These are phyloP conservation scores for Calonectria pteridis DNA, from an alignment of 2,329 filamentous ascomycete genomes.

Conservation along the genomic window DNA sequence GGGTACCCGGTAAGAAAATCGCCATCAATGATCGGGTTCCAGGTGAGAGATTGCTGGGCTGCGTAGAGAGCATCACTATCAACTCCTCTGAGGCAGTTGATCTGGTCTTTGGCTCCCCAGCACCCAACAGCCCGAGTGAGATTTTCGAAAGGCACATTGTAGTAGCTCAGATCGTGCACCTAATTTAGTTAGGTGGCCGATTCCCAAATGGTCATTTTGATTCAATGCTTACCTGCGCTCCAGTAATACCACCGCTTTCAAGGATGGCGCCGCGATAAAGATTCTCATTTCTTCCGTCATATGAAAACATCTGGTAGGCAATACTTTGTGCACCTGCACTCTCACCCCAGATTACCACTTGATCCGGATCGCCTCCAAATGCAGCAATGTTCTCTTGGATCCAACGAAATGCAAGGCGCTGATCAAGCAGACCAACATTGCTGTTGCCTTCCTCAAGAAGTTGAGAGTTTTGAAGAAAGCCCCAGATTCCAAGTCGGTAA, in stretches of 20 bases:
- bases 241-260: conserved; percentile 59
- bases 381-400: conserved; percentile 65
- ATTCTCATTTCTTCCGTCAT: conserved; percentile 66
- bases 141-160: conserved; percentile 44
- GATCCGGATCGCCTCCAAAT: conserved; percentile 62
- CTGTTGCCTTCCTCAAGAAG: conserved; percentile 57
- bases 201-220: background rate
- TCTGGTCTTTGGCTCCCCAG: conserved; percentile 49
- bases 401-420: conserved; percentile 63
- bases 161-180: conserved; percentile 44
- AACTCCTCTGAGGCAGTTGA: conserved; percentile 53
- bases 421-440: conserved; percentile 64
- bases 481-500: conserved; percentile 66
- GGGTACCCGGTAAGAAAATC: conserved; percentile 62
- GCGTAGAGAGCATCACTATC: conserved; percentile 49
- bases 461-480: conserved; percentile 63
- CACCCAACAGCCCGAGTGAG: conserved; percentile 46
- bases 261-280: conserved; percentile 67
- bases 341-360: conserved; percentile 64
- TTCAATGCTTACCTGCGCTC: conserved; percentile 32
- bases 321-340: conserved; percentile 57
- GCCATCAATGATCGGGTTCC: conserved; percentile 61
- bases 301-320: conserved; percentile 65
- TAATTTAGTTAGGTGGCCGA: background rate
- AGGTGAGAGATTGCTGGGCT: conserved; percentile 52